Evolutionary conservation across 2,329 filamentous ascomycete genomes (phyloP), one percentile per base, ranked within the genome.

Genomic region (Paecilomyces fulvus): DNA sequence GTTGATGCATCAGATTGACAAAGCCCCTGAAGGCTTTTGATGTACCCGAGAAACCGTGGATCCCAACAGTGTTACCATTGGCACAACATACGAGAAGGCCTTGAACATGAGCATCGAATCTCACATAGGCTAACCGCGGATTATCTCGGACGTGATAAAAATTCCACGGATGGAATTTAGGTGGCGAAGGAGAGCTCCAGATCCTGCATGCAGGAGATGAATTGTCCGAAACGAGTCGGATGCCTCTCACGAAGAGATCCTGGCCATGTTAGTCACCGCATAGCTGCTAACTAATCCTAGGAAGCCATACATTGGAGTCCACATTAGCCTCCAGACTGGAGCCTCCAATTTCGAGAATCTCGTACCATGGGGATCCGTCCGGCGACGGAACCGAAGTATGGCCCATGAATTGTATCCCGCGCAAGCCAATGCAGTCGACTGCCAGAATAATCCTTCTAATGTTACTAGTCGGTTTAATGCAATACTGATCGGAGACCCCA

Each of bases 331-430:
- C 28, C 8, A 50, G n/a, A 43, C 20, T 9, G 37, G 50, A 9
- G 48, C 49, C 23, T 43, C 17, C 12, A n/a, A 33, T 23, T 11
- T 59, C 56, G 10, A 60, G 57, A 49, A 60, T 52, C 33, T 60
- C 49, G n/a, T 59, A 62, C 60, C 59, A 62, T 30, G 60, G 57
- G 3, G 60, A 59, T 33, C 49, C 55, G 49, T 60, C 57, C 14
- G 30, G 17, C 43, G n/a, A 17, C 2, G 56, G 55, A 17, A 20
- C 31, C 9, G 57, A 55, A 5, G 55, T 23, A 20, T 51, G 49
- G 4, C 49, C 55, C 12, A 59, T 11, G 6, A 60, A 56, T 23
- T 60, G 55, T 49, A 60, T 55, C 1, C 57, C 37, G 37, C 57
- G 55, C 31, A 59, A 3, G n/a, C 57, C 55, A 20, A 56, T 56